Conservation (phyloP, 2,329 filamentous ascomycete species). For the Ophiocordyceps camponoti-floridani region DNA sequence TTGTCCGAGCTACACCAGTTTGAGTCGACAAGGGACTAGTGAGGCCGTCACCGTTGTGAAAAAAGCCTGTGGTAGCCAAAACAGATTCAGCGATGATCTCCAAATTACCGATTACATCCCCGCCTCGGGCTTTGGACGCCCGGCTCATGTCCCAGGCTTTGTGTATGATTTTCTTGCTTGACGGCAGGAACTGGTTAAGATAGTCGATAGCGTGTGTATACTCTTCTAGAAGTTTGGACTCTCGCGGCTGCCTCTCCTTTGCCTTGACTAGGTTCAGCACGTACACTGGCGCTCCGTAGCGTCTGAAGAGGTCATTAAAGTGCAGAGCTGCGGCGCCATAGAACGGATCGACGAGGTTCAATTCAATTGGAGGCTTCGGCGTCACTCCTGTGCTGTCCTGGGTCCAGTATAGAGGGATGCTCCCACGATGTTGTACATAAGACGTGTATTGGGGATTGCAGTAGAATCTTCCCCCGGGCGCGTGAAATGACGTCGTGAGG, state of each 20-base stretch:
- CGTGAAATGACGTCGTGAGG: constrained; percentile 87
- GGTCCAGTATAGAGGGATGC: constrained; percentile 93
- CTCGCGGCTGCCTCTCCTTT: constrained; percentile 71
- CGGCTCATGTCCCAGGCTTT: constrained; percentile 97
- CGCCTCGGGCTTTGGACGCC: constrained; percentile 76
- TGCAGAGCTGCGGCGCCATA: constrained; percentile 85
- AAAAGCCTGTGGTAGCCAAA: constrained; percentile 74
- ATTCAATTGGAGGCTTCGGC: constrained; percentile 87
- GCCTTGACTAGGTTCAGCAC: constrained; percentile 83
- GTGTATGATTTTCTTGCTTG: constrained; percentile 73
- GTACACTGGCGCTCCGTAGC: constrained; percentile 86
- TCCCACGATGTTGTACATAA: constrained; percentile 90
- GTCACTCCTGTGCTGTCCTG: constrained; percentile 91
- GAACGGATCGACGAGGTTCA: constrained; percentile 92
- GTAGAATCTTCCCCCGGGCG: constrained; percentile 68
- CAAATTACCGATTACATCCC: constrained; percentile 85
- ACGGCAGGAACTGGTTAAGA: constrained; percentile 81
- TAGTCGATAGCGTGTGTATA: constrained; percentile 80
- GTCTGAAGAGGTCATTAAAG: constrained; percentile 84
- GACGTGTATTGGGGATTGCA: constrained; percentile 87
- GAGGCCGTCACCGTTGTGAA: constrained; percentile 70
- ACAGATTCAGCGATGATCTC: constrained; percentile 83
- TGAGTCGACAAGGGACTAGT: constrained; percentile 51
- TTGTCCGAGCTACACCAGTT: constrained; percentile 84
- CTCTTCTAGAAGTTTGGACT: constrained; percentile 77